Evolutionary conservation across 2,329 filamentous ascomycete genomes (phyloP).

Genomic region (Albophoma yamanashiensis): DNA sequence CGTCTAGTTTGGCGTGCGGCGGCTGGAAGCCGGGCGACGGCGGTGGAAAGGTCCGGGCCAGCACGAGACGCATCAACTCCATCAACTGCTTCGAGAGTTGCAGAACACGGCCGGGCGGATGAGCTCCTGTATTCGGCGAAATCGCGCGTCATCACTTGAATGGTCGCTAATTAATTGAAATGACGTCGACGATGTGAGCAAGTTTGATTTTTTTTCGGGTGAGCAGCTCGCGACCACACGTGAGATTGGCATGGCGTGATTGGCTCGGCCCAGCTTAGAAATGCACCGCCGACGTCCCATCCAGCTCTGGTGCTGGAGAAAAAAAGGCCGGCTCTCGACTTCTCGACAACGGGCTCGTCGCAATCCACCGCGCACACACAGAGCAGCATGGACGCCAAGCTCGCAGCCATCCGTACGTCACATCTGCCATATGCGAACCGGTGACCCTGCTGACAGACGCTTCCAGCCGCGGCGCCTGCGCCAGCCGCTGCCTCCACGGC

Average conservation of each 20-base stretch:
- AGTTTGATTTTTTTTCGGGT: not conserved
- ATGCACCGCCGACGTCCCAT: slow-evolving; percentile 6
- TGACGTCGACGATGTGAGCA: not conserved
- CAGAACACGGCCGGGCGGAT: not conserved
- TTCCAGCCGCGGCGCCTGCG: not conserved
- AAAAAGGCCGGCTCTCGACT: slow-evolving; percentile 7
- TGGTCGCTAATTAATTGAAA: not conserved
- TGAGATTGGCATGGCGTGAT: slow-evolving; percentile 8
- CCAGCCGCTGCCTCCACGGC: slow-evolving; percentile 14
- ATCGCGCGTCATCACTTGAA: no score
- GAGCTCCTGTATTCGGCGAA: not conserved
- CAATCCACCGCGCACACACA: not conserved
- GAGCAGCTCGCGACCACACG: slow-evolving; percentile 16
- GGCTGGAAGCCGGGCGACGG: not conserved
- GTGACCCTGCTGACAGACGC: not conserved
- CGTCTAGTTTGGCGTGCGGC: not conserved
- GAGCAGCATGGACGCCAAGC: slow-evolving; percentile 22
- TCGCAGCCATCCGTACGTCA: slow-evolving; percentile 15
- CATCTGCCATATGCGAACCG: not conserved
- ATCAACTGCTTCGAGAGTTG: not conserved
- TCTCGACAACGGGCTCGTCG: not conserved
- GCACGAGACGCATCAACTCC: not conserved
- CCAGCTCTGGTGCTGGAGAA: slow-evolving; percentile 1
- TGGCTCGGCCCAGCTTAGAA: not conserved
- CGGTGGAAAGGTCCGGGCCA: not conserved